Percentiles rank a stretch among this genome's conserved stretches.
These are phyloP conservation scores for Phaeosphaeria sp. DNA, from an alignment of 2,329 filamentous ascomycete species.

Conservation along the genomic window DNA sequence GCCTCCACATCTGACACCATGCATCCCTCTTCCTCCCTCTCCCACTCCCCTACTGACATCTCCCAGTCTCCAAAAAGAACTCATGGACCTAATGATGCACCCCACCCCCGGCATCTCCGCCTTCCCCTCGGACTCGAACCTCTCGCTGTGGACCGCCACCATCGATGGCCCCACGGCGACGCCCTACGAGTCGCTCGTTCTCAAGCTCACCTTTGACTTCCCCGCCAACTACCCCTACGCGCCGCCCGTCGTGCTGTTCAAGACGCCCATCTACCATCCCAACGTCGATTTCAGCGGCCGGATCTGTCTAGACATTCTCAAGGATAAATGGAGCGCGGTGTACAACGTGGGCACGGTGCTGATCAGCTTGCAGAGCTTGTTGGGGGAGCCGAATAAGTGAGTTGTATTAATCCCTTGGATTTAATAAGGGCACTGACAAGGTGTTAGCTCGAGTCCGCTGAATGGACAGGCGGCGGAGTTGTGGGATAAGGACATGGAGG, in stretches of 20 bases:
- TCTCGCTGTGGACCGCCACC: constrained; percentile 85
- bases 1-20: not conserved
- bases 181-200: constrained; percentile 83
- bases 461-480: constrained; percentile 96
- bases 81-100: constrained; percentile 98
- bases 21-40: constrained; percentile 45
- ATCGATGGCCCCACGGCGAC: constrained; percentile 91
- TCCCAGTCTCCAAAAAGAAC: constrained; percentile 86
- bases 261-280: constrained; percentile 98
- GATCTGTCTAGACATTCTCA: constrained; percentile 97
- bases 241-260: constrained; percentile 91
- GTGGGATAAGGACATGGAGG: constrained; percentile 86
- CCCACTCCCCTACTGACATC: constrained; percentile 12
- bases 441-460: constrained; percentile 79
- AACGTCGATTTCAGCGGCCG: constrained; percentile 97
- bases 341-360: constrained; percentile 96
- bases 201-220: constrained; percentile 93
- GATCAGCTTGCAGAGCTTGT: constrained; percentile 89
- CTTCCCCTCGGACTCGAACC: constrained; percentile 91
- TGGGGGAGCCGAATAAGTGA: constrained; percentile 98
- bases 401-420: constrained; percentile 48
- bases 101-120: constrained; percentile 92
- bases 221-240: constrained; percentile 92
- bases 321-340: constrained; percentile 98
- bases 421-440: too few species aligned